phyloP scores from a whole-genome alignment of 106 monocot genomes.

The Dioscorea zingiberensis region DNA sequence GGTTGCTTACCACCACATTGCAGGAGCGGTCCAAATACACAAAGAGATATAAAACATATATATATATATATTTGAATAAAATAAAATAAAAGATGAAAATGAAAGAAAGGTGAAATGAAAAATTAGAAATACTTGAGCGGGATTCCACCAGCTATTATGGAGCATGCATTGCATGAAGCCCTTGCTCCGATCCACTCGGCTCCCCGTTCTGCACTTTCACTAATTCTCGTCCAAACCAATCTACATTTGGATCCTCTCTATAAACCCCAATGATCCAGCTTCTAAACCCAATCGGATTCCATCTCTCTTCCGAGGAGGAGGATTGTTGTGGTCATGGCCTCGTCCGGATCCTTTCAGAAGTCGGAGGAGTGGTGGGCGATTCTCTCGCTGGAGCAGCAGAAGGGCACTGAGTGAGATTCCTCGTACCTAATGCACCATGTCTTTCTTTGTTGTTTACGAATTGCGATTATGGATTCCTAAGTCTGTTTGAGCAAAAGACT shows the following conservation, averaged over 20 bases:
- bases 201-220: background rate
- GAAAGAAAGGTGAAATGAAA: too few relatives aligned
- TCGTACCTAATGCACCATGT: background rate
- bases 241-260: background rate
- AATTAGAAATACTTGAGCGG: background rate
- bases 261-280: too few relatives aligned
- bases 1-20: too few relatives aligned
- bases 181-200: background rate
- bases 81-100: too few relatives aligned
- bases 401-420: conserved; percentile 80
- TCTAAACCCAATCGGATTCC: too few relatives aligned
- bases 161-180: background rate
- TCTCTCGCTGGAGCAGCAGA: conserved; percentile 77
- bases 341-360: conserved; percentile 47
- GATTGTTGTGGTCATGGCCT: conserved; percentile 28
- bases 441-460: too few relatives aligned
- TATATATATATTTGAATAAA: too few relatives aligned
- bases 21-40: too few relatives aligned
- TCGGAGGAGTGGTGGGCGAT: conserved; percentile 84
- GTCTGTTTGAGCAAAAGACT: too few relatives aligned
- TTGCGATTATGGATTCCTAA: too few relatives aligned
- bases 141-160: background rate
- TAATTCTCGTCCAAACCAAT: background rate
- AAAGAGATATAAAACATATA: too few relatives aligned
- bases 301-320: background rate